Evolutionary conservation across 1,284 basidiomycete species (phyloP), one percentile per base, ranked within the genome.

Genomic region (Golubevia pallescens): DNA sequence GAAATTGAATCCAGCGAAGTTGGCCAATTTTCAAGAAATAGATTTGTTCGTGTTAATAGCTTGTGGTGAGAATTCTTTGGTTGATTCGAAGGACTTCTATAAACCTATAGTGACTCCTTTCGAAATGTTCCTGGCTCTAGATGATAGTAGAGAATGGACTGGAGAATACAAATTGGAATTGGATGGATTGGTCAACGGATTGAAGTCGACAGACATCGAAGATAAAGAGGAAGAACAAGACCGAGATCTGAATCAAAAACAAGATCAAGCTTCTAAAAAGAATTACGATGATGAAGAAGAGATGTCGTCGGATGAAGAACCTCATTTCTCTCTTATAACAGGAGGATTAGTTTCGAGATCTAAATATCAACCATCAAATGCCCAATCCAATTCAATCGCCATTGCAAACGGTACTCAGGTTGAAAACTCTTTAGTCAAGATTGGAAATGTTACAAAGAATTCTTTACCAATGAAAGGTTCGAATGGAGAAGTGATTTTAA

Each of bases 11-110:
- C 96, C 96, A 0, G 90, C 95, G 16, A 99, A 99, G 81, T 88
- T 99, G 38, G 96, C 92, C 10, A 99, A 99, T 84, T 98, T 98
- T 85, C 90, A 93, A 77, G 95, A 98, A 85, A 92, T 99, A 60
- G 96, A 98, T 81, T 95, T 94, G 78, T 99, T 95, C 78, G 92
- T 99, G 3, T 89, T 98, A 65, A 92, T 97, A 0, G 95, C 95
- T 0, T 99, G 96, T 86, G 92, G 92, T 0, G 96, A 99, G 84
- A 96, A 96, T 76, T 94, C 93, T 60, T 86, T 98, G 51, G 90
- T 97, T 16, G 93, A 97, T 59, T 89, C 92, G 0, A 93, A 92
- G 91, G 95, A 97, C 23, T 99, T 95, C 82, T 88, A 92, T 63
- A 88, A 90, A 20, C 95, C 96, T 0, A 96, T 99, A 61, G 89